These are phyloP conservation scores for Fusarium oxysporum DNA, from an alignment of 2,329 filamentous ascomycete species.

Conservation along the genomic window DNA sequence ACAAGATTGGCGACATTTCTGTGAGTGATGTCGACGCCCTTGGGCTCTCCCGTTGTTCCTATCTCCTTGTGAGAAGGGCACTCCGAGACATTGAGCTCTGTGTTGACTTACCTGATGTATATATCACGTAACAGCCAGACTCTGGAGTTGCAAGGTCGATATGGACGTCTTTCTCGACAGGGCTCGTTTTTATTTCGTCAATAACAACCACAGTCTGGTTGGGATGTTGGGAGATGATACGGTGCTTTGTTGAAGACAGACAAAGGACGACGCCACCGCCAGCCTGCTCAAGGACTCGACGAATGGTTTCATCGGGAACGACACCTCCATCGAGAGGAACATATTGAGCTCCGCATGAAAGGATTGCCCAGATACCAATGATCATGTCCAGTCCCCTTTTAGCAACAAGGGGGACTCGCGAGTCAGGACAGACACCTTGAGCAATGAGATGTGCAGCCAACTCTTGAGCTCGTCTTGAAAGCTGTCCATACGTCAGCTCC, in stretches of 20 bases:
- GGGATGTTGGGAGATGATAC: slow-evolving; percentile 46
- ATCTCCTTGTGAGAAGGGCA: slow-evolving; percentile 2
- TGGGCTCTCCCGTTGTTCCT: slow-evolving; percentile 67
- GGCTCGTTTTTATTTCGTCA: slow-evolving; percentile 37
- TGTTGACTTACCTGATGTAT: slow-evolving; percentile 61
- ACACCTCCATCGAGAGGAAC: slow-evolving; percentile 69
- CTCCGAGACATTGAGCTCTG: not conserved
- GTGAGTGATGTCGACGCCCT: slow-evolving; percentile 69
- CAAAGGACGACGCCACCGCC: slow-evolving; percentile 60
- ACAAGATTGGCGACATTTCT: slow-evolving; percentile 66
- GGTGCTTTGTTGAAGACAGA: slow-evolving; percentile 53
- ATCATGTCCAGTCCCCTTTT: slow-evolving; percentile 68
- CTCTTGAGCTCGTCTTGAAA: slow-evolving; percentile 56
- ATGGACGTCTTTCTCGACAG: slow-evolving; percentile 18
- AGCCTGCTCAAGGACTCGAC: slow-evolving; percentile 62
- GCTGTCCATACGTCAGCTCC: slow-evolving; percentile 58
- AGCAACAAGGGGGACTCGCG: slow-evolving; percentile 66
- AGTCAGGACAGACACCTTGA: slow-evolving; percentile 56
- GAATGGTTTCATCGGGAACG: slow-evolving; percentile 60
- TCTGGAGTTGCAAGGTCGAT: slow-evolving; percentile 52
- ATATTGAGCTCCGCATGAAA: slow-evolving; percentile 69
- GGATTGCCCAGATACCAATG: slow-evolving; percentile 65
- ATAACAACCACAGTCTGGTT: slow-evolving; percentile 44
- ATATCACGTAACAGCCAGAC: slow-evolving; percentile 61
- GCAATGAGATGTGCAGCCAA: slow-evolving; percentile 55